Percentiles rank a stretch among this genome's conserved stretches.
These are phyloP conservation scores for Tolypocladium amazonense DNA, from an alignment of 2,329 filamentous ascomycete genomes.

Conservation along the genomic window DNA sequence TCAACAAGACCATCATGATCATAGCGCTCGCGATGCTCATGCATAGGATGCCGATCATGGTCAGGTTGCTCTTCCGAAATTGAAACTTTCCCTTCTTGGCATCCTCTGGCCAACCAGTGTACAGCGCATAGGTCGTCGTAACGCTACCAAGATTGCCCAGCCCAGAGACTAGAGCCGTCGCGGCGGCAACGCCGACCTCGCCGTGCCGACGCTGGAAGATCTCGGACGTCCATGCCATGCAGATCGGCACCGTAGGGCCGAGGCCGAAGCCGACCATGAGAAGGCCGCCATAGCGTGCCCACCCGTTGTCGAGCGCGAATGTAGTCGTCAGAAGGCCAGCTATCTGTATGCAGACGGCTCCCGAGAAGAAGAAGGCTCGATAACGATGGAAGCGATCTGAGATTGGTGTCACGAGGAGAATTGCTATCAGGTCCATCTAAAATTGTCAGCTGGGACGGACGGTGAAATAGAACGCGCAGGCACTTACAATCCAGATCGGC, in stretches of 20 bases:
- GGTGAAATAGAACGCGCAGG: background rate
- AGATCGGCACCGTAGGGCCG: conserved; percentile 82
- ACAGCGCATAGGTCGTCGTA: conserved; percentile 79
- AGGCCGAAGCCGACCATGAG: conserved; percentile 84
- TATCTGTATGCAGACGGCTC: conserved; percentile 69
- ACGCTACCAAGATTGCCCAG: conserved; percentile 81
- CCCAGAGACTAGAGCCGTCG: conserved; percentile 75
- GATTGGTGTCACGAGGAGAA: conserved; percentile 73
- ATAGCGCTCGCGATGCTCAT: conserved; percentile 65
- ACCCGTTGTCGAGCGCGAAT: conserved; percentile 59
- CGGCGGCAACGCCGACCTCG: conserved; percentile 82
- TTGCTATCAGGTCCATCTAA: conserved; percentile 79
- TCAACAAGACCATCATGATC: conserved; percentile 57
- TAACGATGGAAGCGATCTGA: conserved; percentile 78
- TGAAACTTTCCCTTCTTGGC: conserved; percentile 54
- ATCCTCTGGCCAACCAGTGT: conserved; percentile 77
- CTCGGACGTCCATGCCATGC: conserved; percentile 88
- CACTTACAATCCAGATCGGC: conserved; percentile 79
- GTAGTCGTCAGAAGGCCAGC: conserved; percentile 70
- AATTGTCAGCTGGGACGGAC: background rate
- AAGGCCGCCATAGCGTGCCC: conserved; percentile 82
- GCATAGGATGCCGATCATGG: conserved; percentile 78
- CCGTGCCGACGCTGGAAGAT: conserved; percentile 84
- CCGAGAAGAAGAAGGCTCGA: conserved; percentile 71
- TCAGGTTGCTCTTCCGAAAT: conserved; percentile 74